Conservation (phyloP, 2,329 filamentous ascomycete species). For the Lasiodiplodia hormozganensis region DNA sequence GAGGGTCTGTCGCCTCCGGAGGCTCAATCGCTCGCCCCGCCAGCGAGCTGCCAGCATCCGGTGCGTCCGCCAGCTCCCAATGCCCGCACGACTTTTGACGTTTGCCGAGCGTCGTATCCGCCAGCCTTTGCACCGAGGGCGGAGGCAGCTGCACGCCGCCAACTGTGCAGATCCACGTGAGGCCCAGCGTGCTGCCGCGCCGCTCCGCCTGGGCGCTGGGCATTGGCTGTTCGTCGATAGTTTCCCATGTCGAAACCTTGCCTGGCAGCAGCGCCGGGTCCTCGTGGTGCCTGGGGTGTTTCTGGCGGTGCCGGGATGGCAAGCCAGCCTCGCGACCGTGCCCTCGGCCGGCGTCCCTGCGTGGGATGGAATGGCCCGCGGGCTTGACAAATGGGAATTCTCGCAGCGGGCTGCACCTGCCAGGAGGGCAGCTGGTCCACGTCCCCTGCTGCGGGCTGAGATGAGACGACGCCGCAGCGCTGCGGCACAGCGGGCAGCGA, state of each 20-base stretch:
- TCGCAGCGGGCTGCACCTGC: conserved; percentile 10
- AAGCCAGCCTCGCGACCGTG: conserved; percentile 19
- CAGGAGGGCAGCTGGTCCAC: conserved; percentile 8
- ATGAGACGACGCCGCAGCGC: conserved; percentile 24
- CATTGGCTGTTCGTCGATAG: background rate
- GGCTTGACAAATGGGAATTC: conserved; percentile 22
- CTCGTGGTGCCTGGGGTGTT: conserved; percentile 18
- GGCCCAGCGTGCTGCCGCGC: background rate
- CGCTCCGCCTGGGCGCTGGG: conserved; percentile 8
- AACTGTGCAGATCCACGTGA: conserved; percentile 9
- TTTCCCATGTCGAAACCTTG: background rate
- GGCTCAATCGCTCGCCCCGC: conserved; percentile 16
- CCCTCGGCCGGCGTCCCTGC: conserved; percentile 23
- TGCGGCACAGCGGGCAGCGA: conserved; percentile 3
- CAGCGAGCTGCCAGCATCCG: background rate
- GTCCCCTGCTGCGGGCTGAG: conserved; percentile 2
- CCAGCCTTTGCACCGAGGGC: conserved; percentile 1
- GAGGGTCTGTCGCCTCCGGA: background rate
- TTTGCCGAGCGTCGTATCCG: conserved; percentile 3
- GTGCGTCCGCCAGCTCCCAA: background rate
- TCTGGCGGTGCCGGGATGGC: conserved; percentile 1
- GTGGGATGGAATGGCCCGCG: conserved; percentile 9
- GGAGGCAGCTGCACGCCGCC: background rate
- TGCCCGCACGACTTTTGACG: background rate
- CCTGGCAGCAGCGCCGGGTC: background rate